Evolutionary conservation across 805 yeast species (phyloP).

Genomic region (Kluyveromyces wickerhamii): DNA sequence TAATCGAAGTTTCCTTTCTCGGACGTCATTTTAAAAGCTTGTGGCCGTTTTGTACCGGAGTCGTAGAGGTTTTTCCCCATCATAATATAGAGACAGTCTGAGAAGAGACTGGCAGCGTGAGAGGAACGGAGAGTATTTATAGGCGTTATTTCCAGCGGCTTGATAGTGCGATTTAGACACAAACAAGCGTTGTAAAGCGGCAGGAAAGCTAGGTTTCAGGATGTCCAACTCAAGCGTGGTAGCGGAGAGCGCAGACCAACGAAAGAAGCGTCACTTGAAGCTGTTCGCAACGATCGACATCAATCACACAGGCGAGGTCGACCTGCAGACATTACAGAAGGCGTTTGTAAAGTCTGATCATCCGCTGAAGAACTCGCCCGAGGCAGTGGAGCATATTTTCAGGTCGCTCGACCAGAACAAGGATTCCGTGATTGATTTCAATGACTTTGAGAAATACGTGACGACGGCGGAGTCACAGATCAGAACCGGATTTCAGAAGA

Average conservation of each 20-base stretch:
- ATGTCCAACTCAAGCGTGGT: not conserved
- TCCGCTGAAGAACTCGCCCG: constrained; percentile 55
- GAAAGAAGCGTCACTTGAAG: constrained; percentile 31
- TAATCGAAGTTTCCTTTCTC: too few species aligned
- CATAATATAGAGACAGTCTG: too few species aligned
- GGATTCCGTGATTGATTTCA: constrained; percentile 51
- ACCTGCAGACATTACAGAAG: constrained; percentile 29
- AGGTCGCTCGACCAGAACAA: constrained; percentile 49
- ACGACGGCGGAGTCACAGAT: constrained; percentile 64
- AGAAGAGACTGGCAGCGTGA: not conserved
- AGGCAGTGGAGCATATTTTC: constrained; percentile 51
- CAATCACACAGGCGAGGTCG: constrained; percentile 31
- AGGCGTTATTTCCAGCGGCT: too few species aligned
- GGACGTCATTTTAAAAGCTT: too few species aligned
- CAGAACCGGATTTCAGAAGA: constrained; percentile 52
- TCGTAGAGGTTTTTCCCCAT: too few species aligned
- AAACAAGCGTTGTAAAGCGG: too few species aligned
- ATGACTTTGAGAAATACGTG: constrained; percentile 60
- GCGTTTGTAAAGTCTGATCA: constrained; percentile 45
- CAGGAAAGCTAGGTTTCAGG: too few species aligned
- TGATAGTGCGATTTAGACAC: too few species aligned
- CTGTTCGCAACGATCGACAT: constrained; percentile 40
- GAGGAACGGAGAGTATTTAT: too few species aligned
- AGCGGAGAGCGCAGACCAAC: constrained; percentile 21
- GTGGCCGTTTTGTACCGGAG: too few species aligned